Percentiles rank a stretch among this genome's conserved stretches.
phyloP scores from a whole-genome alignment of 495 filamentous ascomycete genomes.

The Penicillium cosmopolitanum region DNA sequence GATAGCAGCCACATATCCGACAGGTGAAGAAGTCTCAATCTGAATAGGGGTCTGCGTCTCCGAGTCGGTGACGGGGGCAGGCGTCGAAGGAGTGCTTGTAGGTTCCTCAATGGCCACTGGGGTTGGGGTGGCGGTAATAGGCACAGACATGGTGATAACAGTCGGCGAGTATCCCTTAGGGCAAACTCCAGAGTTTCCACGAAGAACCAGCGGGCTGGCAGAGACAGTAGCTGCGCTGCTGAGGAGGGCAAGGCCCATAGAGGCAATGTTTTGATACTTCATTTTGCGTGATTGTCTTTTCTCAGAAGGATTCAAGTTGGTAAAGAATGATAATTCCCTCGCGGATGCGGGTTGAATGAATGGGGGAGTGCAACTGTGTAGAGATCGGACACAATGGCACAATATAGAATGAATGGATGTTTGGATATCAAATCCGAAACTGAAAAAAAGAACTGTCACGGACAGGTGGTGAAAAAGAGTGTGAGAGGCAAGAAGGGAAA shows the following conservation, averaged over 20 bases:
- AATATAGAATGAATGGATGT: conserved; percentile 38
- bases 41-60: neutral
- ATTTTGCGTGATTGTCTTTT: conserved; percentile 22
- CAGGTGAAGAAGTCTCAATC: conserved; percentile 8
- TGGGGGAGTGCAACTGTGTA: conserved; percentile 13
- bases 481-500: conserved; percentile 12
- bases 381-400: conserved; percentile 30
- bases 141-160: conserved; percentile 19
- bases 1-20: conserved; percentile 9
- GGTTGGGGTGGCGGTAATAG: conserved; percentile 28
- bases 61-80: neutral
- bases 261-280: conserved; percentile 39
- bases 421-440: conserved; percentile 38
- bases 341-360: conserved; percentile 4
- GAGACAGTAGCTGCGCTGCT: conserved; percentile 35
- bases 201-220: conserved; percentile 26
- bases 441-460: conserved; percentile 30
- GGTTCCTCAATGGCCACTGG: conserved; percentile 7
- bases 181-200: conserved; percentile 29
- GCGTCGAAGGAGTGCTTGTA: conserved; percentile 8
- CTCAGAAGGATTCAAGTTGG: neutral
- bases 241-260: conserved; percentile 34
- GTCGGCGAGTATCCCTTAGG: conserved; percentile 35
- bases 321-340: conserved; percentile 2
- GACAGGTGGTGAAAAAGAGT: conserved; percentile 24